Evolutionary conservation across 192 early-diverging fungal species (phyloP), one percentile per base, ranked within the genome.

Genomic region (Coemansia sp.): DNA sequence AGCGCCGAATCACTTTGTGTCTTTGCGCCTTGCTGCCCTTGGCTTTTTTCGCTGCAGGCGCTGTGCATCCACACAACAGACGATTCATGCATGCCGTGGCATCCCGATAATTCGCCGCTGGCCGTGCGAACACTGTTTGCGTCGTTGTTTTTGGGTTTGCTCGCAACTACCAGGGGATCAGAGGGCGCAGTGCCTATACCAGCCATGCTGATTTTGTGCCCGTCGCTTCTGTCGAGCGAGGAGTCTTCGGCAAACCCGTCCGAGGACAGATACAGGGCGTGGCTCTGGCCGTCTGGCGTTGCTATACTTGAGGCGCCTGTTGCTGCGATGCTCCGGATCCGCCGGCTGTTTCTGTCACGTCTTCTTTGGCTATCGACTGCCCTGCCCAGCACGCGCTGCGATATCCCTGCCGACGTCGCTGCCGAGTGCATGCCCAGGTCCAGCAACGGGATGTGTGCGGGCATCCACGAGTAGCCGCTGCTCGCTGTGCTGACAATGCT

Each of bases 21-120:
- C 32, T 28, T n/a, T 5, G 20, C 6, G 32, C 7, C 4, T 33
- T 56, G 22, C 54, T 33, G 32, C 20, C 15, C 55, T 20, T 58
- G 65, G 32, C 35, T 39, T 45, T 18, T 39, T 33, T 51, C 48
- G 48, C 41, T 38, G 35, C 22, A 8, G 14, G 51, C 22, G 20
- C 51, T 18, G 36, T 73, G 51, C 79, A 81, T 75, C 79, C 79
- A 81, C 36, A 81, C 43, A 8, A 73, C 52, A 20, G 79, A 81
- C 57, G 79, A 81, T 28, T 81, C 79, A 43, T 67, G 61, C 61
- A 60, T 48, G 45, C 17, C 45, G 9, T 12, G 8, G 45, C 45
- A 15, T 15, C 17, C 45, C 17, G 39, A 6, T 41, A 12, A 41
- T 41, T 41, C 11, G 39, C 5, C 8, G 39, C 39, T 41, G 39